A percentile compares a stretch with the other conserved stretches of the same genome.
phyloP scores from a whole-genome alignment of 2,329 filamentous ascomycete species.

The Cadophora malorum region DNA sequence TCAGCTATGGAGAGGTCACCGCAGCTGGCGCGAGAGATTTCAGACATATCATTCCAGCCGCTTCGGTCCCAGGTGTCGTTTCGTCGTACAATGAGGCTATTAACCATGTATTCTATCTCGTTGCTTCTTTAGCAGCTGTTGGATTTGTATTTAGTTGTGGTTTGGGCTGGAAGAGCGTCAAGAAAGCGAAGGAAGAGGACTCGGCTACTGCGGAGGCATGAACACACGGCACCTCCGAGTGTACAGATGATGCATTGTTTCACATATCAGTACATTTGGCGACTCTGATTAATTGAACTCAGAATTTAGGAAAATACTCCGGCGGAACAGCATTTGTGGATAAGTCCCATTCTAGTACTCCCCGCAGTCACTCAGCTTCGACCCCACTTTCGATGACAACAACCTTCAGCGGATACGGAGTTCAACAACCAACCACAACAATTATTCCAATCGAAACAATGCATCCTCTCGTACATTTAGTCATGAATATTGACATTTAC shows the following conservation, averaged over 20 bases:
- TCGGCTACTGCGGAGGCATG: background rate
- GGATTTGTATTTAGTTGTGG: conserved; percentile 44
- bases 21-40: conserved; percentile 51
- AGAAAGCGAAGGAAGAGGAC: conserved; percentile 41
- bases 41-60: conserved; percentile 42
- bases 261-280: background rate
- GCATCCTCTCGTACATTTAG: too few species aligned
- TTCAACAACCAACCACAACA: too few species aligned
- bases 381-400: too few species aligned
- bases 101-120: conserved; percentile 38
- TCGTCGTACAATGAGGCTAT: conserved; percentile 49
- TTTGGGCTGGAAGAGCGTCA: conserved; percentile 55
- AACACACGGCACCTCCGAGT: background rate
- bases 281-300: too few species aligned
- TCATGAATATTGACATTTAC: too few species aligned
- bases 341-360: too few species aligned
- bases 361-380: too few species aligned
- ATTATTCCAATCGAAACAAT: too few species aligned
- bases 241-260: background rate
- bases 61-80: conserved; percentile 48
- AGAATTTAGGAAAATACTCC: too few species aligned
- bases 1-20: conserved; percentile 47
- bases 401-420: too few species aligned
- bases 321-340: too few species aligned
- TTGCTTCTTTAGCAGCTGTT: conserved; percentile 24